These are phyloP conservation scores for Clarireedia sp. DNA, from an alignment of 2,329 filamentous ascomycete genomes.

Conservation along the genomic window DNA sequence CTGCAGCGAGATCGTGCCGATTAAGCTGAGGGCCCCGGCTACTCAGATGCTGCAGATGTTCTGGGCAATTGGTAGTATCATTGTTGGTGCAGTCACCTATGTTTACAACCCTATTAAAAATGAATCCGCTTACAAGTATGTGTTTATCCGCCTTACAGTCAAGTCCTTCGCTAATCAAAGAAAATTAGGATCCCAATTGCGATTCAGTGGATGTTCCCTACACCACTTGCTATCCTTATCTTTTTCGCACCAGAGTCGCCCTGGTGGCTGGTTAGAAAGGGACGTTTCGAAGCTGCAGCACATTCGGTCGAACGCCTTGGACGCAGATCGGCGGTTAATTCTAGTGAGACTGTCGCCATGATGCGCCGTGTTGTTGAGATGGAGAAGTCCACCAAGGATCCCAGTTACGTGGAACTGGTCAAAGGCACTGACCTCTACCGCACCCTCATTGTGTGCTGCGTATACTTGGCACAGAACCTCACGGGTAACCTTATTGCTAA, in stretches of 20 bases:
- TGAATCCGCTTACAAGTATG: slow-evolving; percentile 36
- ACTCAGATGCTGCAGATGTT: slow-evolving; percentile 60
- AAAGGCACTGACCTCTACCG: slow-evolving; percentile 48
- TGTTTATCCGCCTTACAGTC: slow-evolving; percentile 15
- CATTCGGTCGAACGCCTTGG: slow-evolving; percentile 27
- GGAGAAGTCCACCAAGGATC: slow-evolving; percentile 40
- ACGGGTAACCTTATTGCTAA: slow-evolving; percentile 57
- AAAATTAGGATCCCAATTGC: slow-evolving; percentile 40
- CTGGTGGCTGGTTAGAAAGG: slow-evolving; percentile 41
- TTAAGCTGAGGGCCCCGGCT: slow-evolving; percentile 48
- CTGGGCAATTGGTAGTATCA: slow-evolving; percentile 56
- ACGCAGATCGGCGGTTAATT: slow-evolving; percentile 37
- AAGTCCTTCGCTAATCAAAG: slow-evolving; percentile 28
- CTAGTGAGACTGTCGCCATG: slow-evolving; percentile 42
- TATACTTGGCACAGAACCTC: slow-evolving; percentile 52
- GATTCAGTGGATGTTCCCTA: slow-evolving; percentile 46
- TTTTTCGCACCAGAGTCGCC: slow-evolving; percentile 40
- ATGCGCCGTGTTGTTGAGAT: slow-evolving; percentile 51
- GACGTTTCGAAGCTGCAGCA: slow-evolving; percentile 36
- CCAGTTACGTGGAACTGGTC: slow-evolving; percentile 43
- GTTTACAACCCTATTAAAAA: slow-evolving; percentile 36
- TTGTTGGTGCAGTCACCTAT: slow-evolving; percentile 50
- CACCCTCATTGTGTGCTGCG: slow-evolving; percentile 48
- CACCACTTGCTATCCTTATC: slow-evolving; percentile 42
- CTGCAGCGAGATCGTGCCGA: slow-evolving; percentile 52